Percentiles rank a stretch among this genome's conserved stretches.
phyloP scores from a whole-genome alignment of 164 flowering plant genomes.

The Santalum album region DNA sequence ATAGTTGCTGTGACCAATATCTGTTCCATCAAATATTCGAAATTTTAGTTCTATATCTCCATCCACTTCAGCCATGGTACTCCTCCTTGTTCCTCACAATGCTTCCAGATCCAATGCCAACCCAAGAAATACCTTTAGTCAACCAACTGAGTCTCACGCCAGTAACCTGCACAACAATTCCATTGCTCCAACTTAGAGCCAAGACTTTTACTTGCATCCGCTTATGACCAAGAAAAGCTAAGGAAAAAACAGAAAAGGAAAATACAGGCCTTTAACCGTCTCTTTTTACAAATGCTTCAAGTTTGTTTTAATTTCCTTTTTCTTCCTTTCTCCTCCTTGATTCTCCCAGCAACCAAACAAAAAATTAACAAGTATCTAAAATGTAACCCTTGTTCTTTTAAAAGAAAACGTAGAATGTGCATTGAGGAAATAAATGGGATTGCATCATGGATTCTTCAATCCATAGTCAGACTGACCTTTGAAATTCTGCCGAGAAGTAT shows the following conservation, averaged over 20 bases:
- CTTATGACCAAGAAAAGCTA: neutral
- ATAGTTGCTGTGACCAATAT: slow-evolving; percentile 28
- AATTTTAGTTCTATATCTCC: slow-evolving; percentile 38
- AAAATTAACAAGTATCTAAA: no score
- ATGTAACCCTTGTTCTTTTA: no score
- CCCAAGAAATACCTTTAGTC: neutral
- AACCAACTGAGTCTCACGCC: slow-evolving; percentile 1
- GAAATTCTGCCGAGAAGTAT: neutral
- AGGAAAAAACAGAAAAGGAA: neutral
- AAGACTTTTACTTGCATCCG: neutral
- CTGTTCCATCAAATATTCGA: slow-evolving; percentile 42
- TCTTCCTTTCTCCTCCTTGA: no score
- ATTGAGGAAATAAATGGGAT: no score
- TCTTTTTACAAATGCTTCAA: no score
- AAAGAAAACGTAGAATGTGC: no score
- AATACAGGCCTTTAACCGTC: no score
- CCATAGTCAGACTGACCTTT: neutral
- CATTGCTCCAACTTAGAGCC: slow-evolving; percentile 1
- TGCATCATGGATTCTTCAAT: neutral
- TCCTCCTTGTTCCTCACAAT: slow-evolving; percentile 1
- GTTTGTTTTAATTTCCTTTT: no score
- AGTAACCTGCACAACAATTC: slow-evolving; percentile 7
- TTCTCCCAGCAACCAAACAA: no score
- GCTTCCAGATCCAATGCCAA: neutral
- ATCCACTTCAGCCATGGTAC: slow-evolving; percentile 33